These are phyloP conservation scores for Quercus agrifolia DNA, from an alignment of 306 rosid genomes.

Conservation along the genomic window DNA sequence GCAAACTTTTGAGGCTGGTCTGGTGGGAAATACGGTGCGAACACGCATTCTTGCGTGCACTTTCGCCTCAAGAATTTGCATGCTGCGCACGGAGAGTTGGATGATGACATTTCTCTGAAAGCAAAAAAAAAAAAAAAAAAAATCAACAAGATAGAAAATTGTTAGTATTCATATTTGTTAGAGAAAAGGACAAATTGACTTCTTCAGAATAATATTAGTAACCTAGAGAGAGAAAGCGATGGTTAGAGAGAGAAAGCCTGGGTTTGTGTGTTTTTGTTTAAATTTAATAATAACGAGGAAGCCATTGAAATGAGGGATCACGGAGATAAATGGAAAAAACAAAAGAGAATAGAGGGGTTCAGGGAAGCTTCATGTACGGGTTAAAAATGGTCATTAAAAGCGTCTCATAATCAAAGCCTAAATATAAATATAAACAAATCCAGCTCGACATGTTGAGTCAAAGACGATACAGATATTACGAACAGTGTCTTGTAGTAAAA, in stretches of 20 bases:
- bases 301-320: slow-evolving; percentile 28
- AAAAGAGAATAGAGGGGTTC: slow-evolving; percentile 6
- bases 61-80: slow-evolving; percentile 76
- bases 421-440: not conserved
- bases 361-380: slow-evolving; percentile 13
- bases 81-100: slow-evolving; percentile 90
- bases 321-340: slow-evolving; percentile 2
- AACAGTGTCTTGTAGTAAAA: too few species aligned
- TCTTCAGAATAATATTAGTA: not conserved
- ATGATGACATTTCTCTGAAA: slow-evolving; percentile 33
- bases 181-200: not conserved
- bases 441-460: slow-evolving; percentile 19
- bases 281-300: not conserved
- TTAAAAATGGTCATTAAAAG: not conserved
- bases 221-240: not conserved
- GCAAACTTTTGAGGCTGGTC: slow-evolving; percentile 80
- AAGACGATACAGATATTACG: not conserved
- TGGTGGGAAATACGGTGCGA: slow-evolving; percentile 95
- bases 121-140: not conserved
- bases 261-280: not conserved
- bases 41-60: slow-evolving; percentile 91
- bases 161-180: not conserved
- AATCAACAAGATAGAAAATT: not conserved
- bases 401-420: slow-evolving; percentile 1
- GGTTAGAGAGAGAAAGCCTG: not conserved